phyloP scores from a whole-genome alignment of 805 yeast genomes.

The Clavispora asparagi region DNA sequence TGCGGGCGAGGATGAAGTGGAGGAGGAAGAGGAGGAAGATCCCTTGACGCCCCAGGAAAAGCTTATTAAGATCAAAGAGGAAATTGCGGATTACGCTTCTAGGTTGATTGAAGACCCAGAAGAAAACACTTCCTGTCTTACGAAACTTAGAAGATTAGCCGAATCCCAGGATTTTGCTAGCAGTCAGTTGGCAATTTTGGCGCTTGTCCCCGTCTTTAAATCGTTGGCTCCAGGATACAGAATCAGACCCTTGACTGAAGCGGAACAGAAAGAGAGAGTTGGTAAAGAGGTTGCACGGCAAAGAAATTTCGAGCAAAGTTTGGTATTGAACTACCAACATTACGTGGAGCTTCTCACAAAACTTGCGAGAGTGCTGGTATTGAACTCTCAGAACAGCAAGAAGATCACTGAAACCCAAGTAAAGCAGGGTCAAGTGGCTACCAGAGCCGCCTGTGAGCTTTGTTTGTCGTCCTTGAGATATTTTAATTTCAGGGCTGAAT shows the following conservation, averaged over 20 bases:
- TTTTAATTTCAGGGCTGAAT: slow-evolving; percentile 78
- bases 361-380: slow-evolving; percentile 34
- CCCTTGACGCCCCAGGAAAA: slow-evolving; percentile 48
- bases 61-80: slow-evolving; percentile 65
- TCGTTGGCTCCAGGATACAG: slow-evolving; percentile 83
- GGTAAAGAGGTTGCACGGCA: slow-evolving; percentile 74
- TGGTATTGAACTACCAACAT: slow-evolving; percentile 62
- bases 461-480: slow-evolving; percentile 56
- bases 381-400: slow-evolving; percentile 33
- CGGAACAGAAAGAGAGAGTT: slow-evolving; percentile 77
- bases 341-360: slow-evolving; percentile 55
- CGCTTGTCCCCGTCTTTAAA: slow-evolving; percentile 81
- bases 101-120: slow-evolving; percentile 83
- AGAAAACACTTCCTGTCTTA: slow-evolving; percentile 61
- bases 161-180: slow-evolving; percentile 62
- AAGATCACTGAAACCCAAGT: slow-evolving; percentile 29
- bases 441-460: slow-evolving; percentile 77
- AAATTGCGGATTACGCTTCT: slow-evolving; percentile 76
- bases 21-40: slow-evolving; percentile 23
- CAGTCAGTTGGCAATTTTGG: slow-evolving; percentile 64
- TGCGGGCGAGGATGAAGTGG: slow-evolving; percentile 7
- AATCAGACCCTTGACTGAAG: slow-evolving; percentile 76
- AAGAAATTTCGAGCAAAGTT: slow-evolving; percentile 75
- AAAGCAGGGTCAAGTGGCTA: slow-evolving; percentile 52
- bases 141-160: slow-evolving; percentile 67